Percentiles rank a stretch among this genome's conserved stretches.
Conservation (phyloP, 2,329 filamentous ascomycete species). For the Fusarium chaquense region DNA sequence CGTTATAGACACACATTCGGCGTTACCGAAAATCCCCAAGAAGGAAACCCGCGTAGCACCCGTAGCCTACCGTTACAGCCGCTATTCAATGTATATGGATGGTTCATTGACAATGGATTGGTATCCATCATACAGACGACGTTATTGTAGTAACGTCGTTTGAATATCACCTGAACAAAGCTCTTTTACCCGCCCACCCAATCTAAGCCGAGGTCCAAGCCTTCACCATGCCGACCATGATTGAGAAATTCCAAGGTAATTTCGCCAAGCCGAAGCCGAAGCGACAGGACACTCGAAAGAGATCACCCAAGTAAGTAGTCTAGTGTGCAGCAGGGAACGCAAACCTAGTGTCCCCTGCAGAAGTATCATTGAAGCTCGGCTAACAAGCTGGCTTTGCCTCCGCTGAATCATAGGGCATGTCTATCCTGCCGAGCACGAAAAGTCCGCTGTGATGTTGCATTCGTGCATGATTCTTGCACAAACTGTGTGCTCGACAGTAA, state of each 20-base stretch:
- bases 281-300: background rate
- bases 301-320: background rate
- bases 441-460: slow-evolving; percentile 3
- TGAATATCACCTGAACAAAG: background rate
- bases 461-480: background rate
- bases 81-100: background rate
- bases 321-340: too few species aligned
- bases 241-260: background rate
- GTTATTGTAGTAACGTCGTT: background rate
- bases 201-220: background rate
- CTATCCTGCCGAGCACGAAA: slow-evolving; percentile 3
- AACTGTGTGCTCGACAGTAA: slow-evolving; percentile 2
- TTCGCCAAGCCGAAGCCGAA: background rate
- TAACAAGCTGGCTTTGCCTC: background rate
- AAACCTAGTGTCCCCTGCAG: background rate
- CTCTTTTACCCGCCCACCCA: background rate
- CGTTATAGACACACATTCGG: background rate
- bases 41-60: too few species aligned
- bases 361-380: background rate
- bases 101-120: background rate
- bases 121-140: background rate
- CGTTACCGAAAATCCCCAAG: background rate
- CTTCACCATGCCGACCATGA: background rate
- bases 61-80: background rate
- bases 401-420: background rate